Conservation (phyloP, 306 rosid genomes). For the Parietaria judaica region DNA sequence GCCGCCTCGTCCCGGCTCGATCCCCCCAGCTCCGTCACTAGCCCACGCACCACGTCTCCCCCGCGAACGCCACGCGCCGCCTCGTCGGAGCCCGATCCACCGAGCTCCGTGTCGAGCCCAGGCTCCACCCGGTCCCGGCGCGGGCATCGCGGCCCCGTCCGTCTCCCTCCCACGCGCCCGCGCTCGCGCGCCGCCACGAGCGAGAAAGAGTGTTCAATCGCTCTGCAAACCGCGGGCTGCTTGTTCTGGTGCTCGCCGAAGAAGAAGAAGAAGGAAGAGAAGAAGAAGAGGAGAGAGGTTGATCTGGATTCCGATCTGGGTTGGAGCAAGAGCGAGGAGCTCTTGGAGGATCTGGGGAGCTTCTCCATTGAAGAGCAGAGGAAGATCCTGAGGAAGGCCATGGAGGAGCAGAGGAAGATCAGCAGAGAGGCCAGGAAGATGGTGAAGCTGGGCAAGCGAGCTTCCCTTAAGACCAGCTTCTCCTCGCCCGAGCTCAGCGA, state of each 20-base stretch:
- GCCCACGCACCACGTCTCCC: background rate
- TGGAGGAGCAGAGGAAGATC: conserved; percentile 67
- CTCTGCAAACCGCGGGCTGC: conserved; percentile 10
- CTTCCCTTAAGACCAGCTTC: conserved; percentile 28
- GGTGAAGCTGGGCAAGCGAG: conserved; percentile 57
- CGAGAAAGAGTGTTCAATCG: background rate
- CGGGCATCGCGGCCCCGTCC: too few relatives aligned
- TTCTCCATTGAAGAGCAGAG: conserved; percentile 58
- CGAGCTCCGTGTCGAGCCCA: background rate
- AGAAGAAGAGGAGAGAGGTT: conserved; percentile 37
- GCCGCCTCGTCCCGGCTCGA: background rate
- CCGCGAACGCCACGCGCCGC: background rate
- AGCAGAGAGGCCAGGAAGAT: conserved; percentile 71
- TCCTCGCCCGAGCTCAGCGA: conserved; percentile 40
- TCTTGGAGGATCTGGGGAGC: conserved; percentile 41
- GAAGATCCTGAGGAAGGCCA: conserved; percentile 54
- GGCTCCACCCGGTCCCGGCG: too few relatives aligned
- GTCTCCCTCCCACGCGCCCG: too few relatives aligned
- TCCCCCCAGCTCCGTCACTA: background rate
- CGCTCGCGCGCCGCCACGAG: too few relatives aligned
- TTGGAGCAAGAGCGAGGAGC: conserved; percentile 40
- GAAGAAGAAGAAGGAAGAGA: conserved; percentile 35
- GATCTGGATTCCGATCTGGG: conserved; percentile 20
- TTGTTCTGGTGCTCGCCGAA: conserved; percentile 82
- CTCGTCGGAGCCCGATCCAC: background rate